Conservation (phyloP, 192 early-diverging fungal species). For the Neocallimastix lanati region DNA sequence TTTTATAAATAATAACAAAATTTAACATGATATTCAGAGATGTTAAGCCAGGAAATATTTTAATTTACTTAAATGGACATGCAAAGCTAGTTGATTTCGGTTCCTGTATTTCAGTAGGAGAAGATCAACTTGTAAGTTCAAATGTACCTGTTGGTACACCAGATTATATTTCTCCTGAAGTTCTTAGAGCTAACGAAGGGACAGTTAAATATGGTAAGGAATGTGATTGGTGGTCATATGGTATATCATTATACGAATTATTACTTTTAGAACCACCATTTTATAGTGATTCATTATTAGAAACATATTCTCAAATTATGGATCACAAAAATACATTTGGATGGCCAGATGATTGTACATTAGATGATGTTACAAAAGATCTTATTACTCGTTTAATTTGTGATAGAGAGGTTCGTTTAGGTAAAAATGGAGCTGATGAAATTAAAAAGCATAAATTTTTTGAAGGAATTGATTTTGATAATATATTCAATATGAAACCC, state of each 20-base stretch:
- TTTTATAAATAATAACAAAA: too few species aligned
- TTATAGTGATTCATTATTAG: slow-evolving; percentile 64
- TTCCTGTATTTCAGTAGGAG: slow-evolving; percentile 49
- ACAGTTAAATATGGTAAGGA: slow-evolving; percentile 47
- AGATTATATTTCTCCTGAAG: slow-evolving; percentile 89
- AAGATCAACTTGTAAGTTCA: slow-evolving; percentile 13
- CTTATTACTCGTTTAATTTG: slow-evolving; percentile 37
- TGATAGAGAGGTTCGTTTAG: slow-evolving; percentile 51
- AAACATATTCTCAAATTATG: slow-evolving; percentile 74
- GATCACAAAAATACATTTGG: slow-evolving; percentile 31
- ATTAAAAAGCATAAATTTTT: too few species aligned
- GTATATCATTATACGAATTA: slow-evolving; percentile 75
- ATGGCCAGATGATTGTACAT: neutral
- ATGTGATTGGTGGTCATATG: slow-evolving; percentile 79
- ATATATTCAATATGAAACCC: neutral
- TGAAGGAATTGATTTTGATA: neutral
- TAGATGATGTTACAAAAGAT: neutral
- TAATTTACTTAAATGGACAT: slow-evolving; percentile 36
- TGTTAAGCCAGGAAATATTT: slow-evolving; percentile 44
- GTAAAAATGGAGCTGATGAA: slow-evolving; percentile 31
- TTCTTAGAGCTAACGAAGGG: slow-evolving; percentile 65
- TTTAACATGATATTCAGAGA: too few species aligned
- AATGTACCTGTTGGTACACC: slow-evolving; percentile 34
- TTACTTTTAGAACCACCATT: slow-evolving; percentile 74
- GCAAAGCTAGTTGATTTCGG: slow-evolving; percentile 53